phyloP scores from a whole-genome alignment of 148 eudicot genomes.

The Amaranthus hypochondriacus region DNA sequence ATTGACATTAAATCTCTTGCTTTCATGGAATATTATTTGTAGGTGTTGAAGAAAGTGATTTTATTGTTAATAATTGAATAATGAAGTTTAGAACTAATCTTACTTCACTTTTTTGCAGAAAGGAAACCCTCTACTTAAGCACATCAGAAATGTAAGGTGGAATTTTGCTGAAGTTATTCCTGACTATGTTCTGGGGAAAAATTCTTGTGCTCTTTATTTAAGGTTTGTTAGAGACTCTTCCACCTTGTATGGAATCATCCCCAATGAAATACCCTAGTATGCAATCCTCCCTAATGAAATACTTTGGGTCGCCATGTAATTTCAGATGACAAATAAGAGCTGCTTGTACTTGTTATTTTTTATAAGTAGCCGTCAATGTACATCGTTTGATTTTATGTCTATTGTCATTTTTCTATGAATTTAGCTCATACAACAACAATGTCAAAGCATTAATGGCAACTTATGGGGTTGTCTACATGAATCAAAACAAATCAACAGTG shows the following conservation, averaged over 20 bases:
- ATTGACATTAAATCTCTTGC: not conserved
- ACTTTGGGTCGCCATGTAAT: not conserved
- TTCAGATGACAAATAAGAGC: not conserved
- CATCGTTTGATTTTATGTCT: not conserved
- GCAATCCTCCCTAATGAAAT: not conserved
- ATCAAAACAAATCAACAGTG: no score
- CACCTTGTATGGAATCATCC: not conserved
- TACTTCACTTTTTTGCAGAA: conserved; percentile 48
- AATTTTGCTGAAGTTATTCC: conserved; percentile 72
- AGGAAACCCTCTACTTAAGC: conserved; percentile 89
- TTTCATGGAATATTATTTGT: not conserved
- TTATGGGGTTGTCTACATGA: no score
- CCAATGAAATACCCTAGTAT: not conserved
- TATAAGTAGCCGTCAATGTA: not conserved
- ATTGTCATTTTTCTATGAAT: not conserved
- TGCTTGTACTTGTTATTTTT: not conserved
- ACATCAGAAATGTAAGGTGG: conserved; percentile 94
- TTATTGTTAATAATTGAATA: not conserved
- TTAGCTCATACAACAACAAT: not conserved
- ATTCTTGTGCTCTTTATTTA: conserved; percentile 79
- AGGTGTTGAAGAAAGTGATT: not conserved
- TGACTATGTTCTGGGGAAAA: conserved; percentile 75
- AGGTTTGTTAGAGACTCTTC: conserved; percentile 44
- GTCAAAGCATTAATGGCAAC: no score
- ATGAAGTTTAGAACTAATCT: not conserved